Base-by-base conservation (phyloP, 768 basidiomycete genomes). In the Boletellus ananiceps region DNA sequence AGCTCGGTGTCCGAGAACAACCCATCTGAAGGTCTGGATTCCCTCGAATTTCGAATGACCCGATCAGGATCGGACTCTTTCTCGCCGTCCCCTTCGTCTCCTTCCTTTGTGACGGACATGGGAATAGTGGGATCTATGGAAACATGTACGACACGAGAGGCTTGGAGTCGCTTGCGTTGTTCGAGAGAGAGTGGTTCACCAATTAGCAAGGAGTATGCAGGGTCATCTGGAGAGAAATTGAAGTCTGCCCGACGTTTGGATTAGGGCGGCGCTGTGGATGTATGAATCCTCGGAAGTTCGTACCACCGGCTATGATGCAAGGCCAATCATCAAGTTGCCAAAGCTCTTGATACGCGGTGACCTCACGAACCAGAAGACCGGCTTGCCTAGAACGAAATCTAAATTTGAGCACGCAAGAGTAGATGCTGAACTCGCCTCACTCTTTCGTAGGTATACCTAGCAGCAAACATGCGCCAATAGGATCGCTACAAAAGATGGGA, bases 231-330 rank as follows among this genome's bases (percentile, higher is more conserved):
- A 13, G 81, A 68, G 46, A 90, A 89, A 66, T 97, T 98, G 71
- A 96, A 93, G 67, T 98, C 94, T 94, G 46, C 7, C 32, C 37
- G 8, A 33, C 14, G 15, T 54, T 6, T 37, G 42, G 35, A 21
- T 50, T 39, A 41, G 51, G 33, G 38, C 15, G 36, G 35, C 51
- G 12, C 21, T 16, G 16, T 8, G 19, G 32, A 23, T 35, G 14
- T 14, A 36, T 12, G 6, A 9, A 23, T 45, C n/a, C 18, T 14
- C 7, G 8, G 16, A 40, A 5, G n/a, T 15, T 21, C 41, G 59
- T 63, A 90, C 94, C 93, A 64, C 94, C 94, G 0, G 87, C 82
- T 34, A 96, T 71, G 48, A 94, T 71, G 49, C 84, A 84, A 0
- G 93, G 87, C 92, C 92, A 95, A 39, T 74, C 52, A 1, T 65